phyloP scores from a whole-genome alignment of 305 asterid genomes.

The Rubia balearica region DNA sequence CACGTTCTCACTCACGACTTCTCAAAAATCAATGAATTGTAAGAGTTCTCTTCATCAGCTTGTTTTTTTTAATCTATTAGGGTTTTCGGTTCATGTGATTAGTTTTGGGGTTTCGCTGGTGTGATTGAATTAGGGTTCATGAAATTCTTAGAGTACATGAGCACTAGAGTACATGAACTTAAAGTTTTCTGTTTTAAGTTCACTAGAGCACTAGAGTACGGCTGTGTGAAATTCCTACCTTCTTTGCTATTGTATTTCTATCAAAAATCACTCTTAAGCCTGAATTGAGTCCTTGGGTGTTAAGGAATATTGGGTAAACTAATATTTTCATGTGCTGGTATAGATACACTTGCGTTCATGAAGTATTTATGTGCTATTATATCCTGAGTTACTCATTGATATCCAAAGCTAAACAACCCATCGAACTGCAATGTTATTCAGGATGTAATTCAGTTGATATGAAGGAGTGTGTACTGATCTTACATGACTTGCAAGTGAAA shows the following conservation, averaged over 20 bases:
- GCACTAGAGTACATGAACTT: too few species aligned
- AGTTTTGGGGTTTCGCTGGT: too few species aligned
- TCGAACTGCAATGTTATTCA: constrained; percentile 30
- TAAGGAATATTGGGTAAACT: constrained; percentile 39
- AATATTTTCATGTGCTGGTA: not conserved
- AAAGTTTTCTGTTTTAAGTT: constrained; percentile 25
- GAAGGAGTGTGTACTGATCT: constrained; percentile 51
- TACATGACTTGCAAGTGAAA: constrained; percentile 58
- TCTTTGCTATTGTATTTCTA: constrained; percentile 61
- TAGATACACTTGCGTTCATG: too few species aligned
- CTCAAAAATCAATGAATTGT: too few species aligned
- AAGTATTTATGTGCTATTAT: too few species aligned
- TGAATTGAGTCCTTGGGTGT: constrained; percentile 31
- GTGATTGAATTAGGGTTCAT: too few species aligned
- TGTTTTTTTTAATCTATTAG: too few species aligned
- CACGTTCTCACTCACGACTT: too few species aligned
- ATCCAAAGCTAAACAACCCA: constrained; percentile 17
- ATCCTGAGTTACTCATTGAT: too few species aligned
- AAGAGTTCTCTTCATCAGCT: too few species aligned
- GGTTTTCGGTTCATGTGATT: too few species aligned
- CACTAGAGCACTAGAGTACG: constrained; percentile 48
- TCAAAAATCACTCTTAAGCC: constrained; percentile 55
- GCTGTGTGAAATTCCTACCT: constrained; percentile 60
- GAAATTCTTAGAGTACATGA: too few species aligned
- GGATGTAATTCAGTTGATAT: constrained; percentile 48